Conservation (phyloP, 805 yeast species). For the Wickerhamiella shivajii region DNA sequence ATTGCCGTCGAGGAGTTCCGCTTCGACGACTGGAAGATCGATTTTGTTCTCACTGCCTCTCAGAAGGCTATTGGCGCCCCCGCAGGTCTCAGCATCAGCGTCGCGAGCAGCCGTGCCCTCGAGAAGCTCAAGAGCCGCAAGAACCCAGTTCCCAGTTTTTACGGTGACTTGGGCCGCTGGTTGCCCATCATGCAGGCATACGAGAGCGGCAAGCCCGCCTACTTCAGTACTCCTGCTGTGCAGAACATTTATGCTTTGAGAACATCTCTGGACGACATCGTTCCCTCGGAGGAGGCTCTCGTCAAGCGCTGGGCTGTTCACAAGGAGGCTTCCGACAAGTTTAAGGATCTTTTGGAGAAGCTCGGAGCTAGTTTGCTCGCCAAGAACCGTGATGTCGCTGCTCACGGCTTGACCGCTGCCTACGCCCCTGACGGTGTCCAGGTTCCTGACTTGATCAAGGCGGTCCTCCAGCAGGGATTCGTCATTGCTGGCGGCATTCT, state of each 20-base stretch:
- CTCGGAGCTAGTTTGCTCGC: constrained; percentile 61
- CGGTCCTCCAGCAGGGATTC: constrained; percentile 47
- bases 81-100: constrained; percentile 71
- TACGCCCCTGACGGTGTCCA: constrained; percentile 65
- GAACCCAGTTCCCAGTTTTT: constrained; percentile 35
- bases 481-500: constrained; percentile 85
- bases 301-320: constrained; percentile 52
- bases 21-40: constrained; percentile 83
- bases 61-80: constrained; percentile 95
- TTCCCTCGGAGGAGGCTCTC: constrained; percentile 30
- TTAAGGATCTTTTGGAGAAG: constrained; percentile 43
- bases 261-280: constrained; percentile 56
- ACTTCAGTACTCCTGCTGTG: constrained; percentile 95
- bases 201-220: constrained; percentile 64
- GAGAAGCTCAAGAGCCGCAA: constrained; percentile 40
- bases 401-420: constrained; percentile 75
- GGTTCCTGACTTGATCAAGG: constrained; percentile 49
- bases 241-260: constrained; percentile 72
- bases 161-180: constrained; percentile 72
- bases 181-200: constrained; percentile 74
- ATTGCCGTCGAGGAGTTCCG: constrained; percentile 76
- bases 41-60: constrained; percentile 78
- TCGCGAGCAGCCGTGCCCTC: constrained; percentile 64
- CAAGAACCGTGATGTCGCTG: constrained; percentile 44
- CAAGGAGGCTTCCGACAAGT: constrained; percentile 41